Conservation (phyloP, 257 asterid genomes). For the Euphrasia confusa region DNA sequence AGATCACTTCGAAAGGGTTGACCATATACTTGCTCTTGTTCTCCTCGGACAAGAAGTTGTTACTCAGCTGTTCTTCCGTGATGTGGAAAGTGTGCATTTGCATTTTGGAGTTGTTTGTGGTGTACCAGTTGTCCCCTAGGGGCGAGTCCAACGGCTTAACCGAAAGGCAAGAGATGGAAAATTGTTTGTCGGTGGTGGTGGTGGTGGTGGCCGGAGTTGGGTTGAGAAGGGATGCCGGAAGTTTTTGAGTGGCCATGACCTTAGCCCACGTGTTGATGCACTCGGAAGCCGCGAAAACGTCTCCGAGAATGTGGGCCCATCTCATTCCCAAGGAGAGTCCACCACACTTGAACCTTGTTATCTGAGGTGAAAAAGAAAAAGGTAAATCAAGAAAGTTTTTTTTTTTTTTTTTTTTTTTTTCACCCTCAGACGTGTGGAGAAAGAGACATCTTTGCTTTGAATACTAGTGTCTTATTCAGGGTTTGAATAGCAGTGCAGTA, state of each 20-base stretch:
- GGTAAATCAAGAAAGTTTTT: background rate
- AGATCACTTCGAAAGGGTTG: conserved; percentile 44
- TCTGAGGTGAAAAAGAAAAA: conserved; percentile 37
- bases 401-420: background rate
- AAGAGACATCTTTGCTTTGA: no score
- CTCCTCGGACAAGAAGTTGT: conserved; percentile 4
- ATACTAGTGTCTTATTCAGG: no score
- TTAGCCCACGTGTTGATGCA: conserved; percentile 54
- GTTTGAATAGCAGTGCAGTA: no score
- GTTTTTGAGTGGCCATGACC: conserved; percentile 27
- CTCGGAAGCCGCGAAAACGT: conserved; percentile 55
- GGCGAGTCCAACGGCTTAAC: conserved; percentile 40
- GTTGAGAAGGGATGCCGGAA: conserved; percentile 1
- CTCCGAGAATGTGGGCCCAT: conserved; percentile 80
- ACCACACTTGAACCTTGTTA: conserved; percentile 76
- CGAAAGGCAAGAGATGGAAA: conserved; percentile 25
- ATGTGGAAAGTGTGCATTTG: conserved; percentile 39
- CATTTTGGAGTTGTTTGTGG: conserved; percentile 40
- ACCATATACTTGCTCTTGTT: background rate
- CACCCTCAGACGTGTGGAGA: no score
- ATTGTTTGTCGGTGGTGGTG: conserved; percentile 9
- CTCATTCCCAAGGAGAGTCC: conserved; percentile 67
- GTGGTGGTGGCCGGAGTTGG: conserved; percentile 14
- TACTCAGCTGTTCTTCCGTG: conserved; percentile 27
- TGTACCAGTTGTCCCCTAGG: conserved; percentile 51